These are phyloP conservation scores for Pichia cabralensis DNA, from an alignment of 805 yeast genomes.

Conservation along the genomic window DNA sequence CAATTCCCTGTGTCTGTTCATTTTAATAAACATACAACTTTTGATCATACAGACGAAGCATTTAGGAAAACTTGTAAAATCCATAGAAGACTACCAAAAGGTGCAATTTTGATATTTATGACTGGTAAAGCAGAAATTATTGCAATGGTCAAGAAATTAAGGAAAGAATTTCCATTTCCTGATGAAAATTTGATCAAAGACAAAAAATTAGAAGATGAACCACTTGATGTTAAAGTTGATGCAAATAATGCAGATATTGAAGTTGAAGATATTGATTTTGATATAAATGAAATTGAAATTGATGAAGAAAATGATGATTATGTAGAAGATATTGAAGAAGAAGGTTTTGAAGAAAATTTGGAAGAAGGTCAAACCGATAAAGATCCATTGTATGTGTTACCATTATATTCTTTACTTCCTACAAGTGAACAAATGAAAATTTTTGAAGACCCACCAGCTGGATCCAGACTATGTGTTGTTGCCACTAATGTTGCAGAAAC, in stretches of 20 bases:
- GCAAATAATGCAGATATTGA: conserved; percentile 63
- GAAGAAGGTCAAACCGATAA: conserved; percentile 61
- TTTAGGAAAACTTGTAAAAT: conserved; percentile 78
- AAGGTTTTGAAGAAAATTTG: conserved; percentile 61
- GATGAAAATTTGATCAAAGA: conserved; percentile 13
- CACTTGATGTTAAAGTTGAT: conserved; percentile 37
- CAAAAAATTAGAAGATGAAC: conserved; percentile 19
- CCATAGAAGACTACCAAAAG: conserved; percentile 80
- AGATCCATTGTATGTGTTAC: conserved; percentile 84
- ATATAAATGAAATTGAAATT: conserved; percentile 28
- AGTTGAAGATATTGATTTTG: conserved; percentile 79
- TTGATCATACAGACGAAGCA: conserved; percentile 79
- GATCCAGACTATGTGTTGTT: conserved; percentile 80
- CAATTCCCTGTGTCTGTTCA: conserved; percentile 91
- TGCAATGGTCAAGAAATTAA: conserved; percentile 58
- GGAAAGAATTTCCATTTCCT: conserved; percentile 56
- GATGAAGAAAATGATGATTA: conserved; percentile 34
- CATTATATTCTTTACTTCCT: conserved; percentile 88
- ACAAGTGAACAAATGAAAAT: conserved; percentile 92
- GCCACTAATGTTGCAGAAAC: conserved; percentile 99
- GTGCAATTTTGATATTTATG: conserved; percentile 83
- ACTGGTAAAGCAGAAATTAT: conserved; percentile 94
- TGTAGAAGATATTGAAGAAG: conserved; percentile 46
- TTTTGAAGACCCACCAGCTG: conserved; percentile 75
- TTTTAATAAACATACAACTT: conserved; percentile 71